Percentiles rank a stretch among this genome's conserved stretches.
Conservation (phyloP, 805 yeast species). For the Wickerhamomyces alni region DNA sequence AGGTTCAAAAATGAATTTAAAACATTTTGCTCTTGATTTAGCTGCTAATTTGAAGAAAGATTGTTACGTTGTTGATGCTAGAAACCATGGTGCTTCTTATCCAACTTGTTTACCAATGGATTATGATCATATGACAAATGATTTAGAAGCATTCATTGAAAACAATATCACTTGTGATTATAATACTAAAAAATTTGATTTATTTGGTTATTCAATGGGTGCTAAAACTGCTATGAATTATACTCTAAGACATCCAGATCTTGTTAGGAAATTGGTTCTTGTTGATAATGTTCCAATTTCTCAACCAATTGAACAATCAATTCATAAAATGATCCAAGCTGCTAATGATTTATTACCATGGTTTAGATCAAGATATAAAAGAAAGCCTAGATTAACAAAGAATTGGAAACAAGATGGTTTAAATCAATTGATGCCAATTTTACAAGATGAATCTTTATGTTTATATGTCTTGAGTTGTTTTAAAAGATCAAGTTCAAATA, state of each 20-base stretch:
- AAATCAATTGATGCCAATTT: neutral
- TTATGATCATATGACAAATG: slow-evolving; percentile 35
- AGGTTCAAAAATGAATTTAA: slow-evolving; percentile 38
- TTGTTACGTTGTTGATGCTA: slow-evolving; percentile 37
- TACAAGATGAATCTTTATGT: neutral
- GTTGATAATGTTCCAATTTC: slow-evolving; percentile 41
- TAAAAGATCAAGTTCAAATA: neutral
- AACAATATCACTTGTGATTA: slow-evolving; percentile 11
- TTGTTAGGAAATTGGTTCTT: slow-evolving; percentile 32
- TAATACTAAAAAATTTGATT: slow-evolving; percentile 21
- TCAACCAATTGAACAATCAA: neutral
- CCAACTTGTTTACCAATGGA: slow-evolving; percentile 36
- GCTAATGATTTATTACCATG: neutral
- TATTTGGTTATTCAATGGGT: slow-evolving; percentile 47
- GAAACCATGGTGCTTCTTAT: slow-evolving; percentile 42
- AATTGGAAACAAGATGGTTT: neutral
- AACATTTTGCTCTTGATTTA: slow-evolving; percentile 30
- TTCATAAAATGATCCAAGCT: neutral
- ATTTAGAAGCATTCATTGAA: slow-evolving; percentile 31
- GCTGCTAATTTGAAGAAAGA: slow-evolving; percentile 26
- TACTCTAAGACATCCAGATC: slow-evolving; percentile 32
- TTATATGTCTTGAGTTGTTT: neutral
- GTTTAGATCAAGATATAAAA: neutral
- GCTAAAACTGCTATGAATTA: slow-evolving; percentile 45
- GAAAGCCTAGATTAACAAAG: neutral